Evolutionary conservation across 192 early-diverging fungal genomes (phyloP).

Genomic region (Podila minutissima): DNA sequence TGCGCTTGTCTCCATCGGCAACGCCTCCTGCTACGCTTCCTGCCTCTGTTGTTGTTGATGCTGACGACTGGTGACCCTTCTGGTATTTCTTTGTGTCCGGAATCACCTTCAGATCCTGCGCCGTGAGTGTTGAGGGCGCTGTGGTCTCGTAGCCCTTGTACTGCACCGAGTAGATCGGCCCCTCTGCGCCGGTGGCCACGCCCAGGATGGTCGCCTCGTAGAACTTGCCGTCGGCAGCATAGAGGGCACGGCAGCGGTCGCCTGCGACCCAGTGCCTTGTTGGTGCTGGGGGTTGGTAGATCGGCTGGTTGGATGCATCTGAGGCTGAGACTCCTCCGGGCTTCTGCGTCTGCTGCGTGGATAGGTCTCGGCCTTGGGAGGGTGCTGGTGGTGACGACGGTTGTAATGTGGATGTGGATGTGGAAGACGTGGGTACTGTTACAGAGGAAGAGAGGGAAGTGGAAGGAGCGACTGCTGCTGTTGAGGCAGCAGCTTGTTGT

Average conservation of each 20-base stretch:
- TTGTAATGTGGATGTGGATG: slow-evolving; percentile 16
- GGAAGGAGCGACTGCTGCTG: slow-evolving; percentile 2
- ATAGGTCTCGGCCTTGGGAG: slow-evolving; percentile 2
- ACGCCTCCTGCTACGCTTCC: slow-evolving; percentile 32
- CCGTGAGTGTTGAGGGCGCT: slow-evolving; percentile 58
- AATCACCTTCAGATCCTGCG: slow-evolving; percentile 57
- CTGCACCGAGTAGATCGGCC: slow-evolving; percentile 64
- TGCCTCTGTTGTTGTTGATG: slow-evolving; percentile 38
- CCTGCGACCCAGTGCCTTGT: slow-evolving; percentile 60
- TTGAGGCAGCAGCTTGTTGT: slow-evolving; percentile 5
- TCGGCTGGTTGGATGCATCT: slow-evolving; percentile 22
- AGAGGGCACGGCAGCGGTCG: slow-evolving; percentile 72
- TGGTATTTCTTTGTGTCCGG: slow-evolving; percentile 57
- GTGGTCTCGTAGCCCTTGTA: slow-evolving; percentile 70
- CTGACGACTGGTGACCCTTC: not conserved
- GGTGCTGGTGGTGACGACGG: slow-evolving; percentile 12
- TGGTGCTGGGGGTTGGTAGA: slow-evolving; percentile 20
- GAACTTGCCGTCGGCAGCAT: slow-evolving; percentile 70
- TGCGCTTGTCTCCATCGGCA: slow-evolving; percentile 19
- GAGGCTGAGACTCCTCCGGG: not conserved
- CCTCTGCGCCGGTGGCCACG: slow-evolving; percentile 63
- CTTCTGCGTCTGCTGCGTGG: slow-evolving; percentile 2
- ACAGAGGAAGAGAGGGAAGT: not conserved
- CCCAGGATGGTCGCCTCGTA: slow-evolving; percentile 66
- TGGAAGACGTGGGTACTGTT: not conserved